These are phyloP conservation scores for Citrus unshiu DNA, from an alignment of 345 rosid genomes.

Conservation along the genomic window DNA sequence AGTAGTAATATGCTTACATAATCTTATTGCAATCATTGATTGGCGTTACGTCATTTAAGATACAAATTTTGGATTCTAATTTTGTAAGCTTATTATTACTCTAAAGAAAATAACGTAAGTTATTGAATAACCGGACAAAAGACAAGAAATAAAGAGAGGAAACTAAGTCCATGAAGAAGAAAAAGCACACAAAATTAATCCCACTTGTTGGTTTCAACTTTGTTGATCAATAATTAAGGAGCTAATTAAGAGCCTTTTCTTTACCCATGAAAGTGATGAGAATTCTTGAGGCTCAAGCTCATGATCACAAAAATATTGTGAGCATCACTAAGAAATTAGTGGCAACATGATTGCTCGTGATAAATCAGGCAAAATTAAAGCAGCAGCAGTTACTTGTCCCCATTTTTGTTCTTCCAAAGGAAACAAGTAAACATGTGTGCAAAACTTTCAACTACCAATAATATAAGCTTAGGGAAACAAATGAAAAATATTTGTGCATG, in stretches of 20 bases:
- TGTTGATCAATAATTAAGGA: no score
- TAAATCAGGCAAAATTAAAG: background rate
- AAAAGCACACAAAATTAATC: no score
- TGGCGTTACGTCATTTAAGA: no score
- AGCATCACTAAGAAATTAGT: background rate
- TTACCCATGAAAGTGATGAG: background rate
- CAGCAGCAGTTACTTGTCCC: background rate
- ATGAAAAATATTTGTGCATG: background rate
- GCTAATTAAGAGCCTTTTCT: no score
- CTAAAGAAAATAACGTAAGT: no score
- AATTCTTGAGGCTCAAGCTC: background rate
- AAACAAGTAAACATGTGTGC: background rate
- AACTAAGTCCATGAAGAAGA: no score
- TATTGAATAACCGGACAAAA: background rate
- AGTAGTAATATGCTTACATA: no score
- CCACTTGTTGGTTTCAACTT: no score
- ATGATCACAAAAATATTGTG: background rate
- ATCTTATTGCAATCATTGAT: no score
- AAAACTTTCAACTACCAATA: background rate
- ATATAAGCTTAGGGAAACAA: background rate
- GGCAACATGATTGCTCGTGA: constrained; percentile 4
- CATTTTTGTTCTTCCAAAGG: background rate
- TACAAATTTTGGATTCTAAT: no score
- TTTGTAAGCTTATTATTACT: no score
- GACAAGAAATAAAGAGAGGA: background rate